Base-by-base conservation (phyloP, 805 yeast species). In the Yarrowia divulgata region DNA sequence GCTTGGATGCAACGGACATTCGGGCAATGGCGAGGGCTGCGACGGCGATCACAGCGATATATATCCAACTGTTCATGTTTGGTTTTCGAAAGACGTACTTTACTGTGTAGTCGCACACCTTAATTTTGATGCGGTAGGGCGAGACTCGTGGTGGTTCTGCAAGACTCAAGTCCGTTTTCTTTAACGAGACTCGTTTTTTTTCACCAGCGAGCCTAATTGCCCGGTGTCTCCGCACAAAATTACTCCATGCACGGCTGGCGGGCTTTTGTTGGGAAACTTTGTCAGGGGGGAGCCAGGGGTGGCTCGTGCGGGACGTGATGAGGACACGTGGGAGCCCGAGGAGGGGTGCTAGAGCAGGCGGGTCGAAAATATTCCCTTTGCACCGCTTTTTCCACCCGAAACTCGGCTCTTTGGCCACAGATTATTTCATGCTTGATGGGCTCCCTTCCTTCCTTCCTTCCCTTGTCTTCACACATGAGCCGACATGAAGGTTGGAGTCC, bases 21-120 rank as follows among this genome's bases (percentile, higher is more conserved):
- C 52, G 45, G 66, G 50, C 52, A 23, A 45, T 19, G 34, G 34
- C 34, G 14, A 60, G 8, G 18, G 66, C 66, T 29, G 29, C 35
- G 37, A 45, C 34, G 34, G 66, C 52, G 9, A 60, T 60, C 66
- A 60, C 50, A 45, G 52, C 66, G 45, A 45, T 52, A 60, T 60
- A 60, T 60, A 60, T 60, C 66, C 66, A 60, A n/a, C 66, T 60
- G 66, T 60, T 60, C 66, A 60, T 60, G 66, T 60, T 60, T 58
- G 64, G 58, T 52, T 52, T 52, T 34, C 13, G 8, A 45, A 60
- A 23, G 29, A 23, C 29, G 29, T 23, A 4, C 29, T 23, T 23
- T 23, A 23, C 29, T 23, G 29, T 23, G 29, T 12, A 34, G 50
- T 32, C 34, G 7, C 62, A 32, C 66, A 60, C 52, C 66, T 60